These are phyloP conservation scores for Saccharum hybrid DNA, from an alignment of 202 grass and related monocot species.

Conservation along the genomic window DNA sequence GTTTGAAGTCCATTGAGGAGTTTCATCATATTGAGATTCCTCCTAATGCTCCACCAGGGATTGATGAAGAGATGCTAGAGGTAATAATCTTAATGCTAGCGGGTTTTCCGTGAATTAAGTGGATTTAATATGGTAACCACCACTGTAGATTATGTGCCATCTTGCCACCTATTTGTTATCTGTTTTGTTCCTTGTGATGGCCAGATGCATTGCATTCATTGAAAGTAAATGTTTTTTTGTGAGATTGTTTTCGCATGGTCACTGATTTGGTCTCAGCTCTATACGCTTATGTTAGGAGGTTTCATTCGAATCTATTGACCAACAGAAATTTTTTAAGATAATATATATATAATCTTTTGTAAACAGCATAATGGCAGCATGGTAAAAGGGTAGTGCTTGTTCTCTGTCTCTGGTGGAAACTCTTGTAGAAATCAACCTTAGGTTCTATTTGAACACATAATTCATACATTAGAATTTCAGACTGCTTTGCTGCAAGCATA, in stretches of 20 bases:
- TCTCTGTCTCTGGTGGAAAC: not conserved
- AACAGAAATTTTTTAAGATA: not conserved
- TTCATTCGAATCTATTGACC: not conserved
- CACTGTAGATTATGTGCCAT: not conserved
- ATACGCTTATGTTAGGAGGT: not conserved
- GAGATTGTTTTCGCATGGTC: not conserved
- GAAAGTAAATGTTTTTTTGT: not conserved
- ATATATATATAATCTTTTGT: not conserved
- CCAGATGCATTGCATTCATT: constrained; percentile 1
- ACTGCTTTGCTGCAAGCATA: not conserved
- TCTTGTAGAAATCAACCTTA: not conserved
- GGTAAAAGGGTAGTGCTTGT: not conserved
- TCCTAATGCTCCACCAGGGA: constrained; percentile 62
- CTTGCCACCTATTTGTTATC: not conserved
- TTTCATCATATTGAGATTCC: constrained; percentile 86
- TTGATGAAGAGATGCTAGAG: constrained; percentile 84
- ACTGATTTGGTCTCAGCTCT: not conserved
- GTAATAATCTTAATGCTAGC: constrained; percentile 31
- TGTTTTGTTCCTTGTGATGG: not conserved
- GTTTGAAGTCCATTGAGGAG: constrained; percentile 74
- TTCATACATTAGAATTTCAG: not conserved
- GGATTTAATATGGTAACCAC: not conserved
- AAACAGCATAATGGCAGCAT: not conserved
- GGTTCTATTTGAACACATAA: not conserved
- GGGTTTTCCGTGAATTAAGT: constrained; percentile 17